Percentiles rank a stretch among this genome's conserved stretches.
These are phyloP conservation scores for Hyphopichia homilentoma DNA, from an alignment of 805 yeast genomes.

Conservation along the genomic window DNA sequence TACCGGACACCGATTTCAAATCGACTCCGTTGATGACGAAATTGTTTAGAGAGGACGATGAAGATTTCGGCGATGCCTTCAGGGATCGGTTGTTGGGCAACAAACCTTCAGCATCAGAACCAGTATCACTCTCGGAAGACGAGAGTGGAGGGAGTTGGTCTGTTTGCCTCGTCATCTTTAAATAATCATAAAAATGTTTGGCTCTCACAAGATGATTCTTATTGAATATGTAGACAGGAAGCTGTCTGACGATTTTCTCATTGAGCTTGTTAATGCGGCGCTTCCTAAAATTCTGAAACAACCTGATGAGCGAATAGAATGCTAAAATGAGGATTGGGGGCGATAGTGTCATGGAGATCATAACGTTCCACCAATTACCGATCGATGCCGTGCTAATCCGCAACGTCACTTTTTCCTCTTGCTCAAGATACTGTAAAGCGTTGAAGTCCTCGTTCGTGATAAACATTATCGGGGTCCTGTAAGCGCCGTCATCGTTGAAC, in stretches of 20 bases:
- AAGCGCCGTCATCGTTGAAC: slow-evolving; percentile 36
- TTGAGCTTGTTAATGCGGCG: slow-evolving; percentile 24
- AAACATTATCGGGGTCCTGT: slow-evolving; percentile 50
- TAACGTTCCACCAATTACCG: slow-evolving; percentile 34
- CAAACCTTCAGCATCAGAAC: background rate
- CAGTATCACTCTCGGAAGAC: background rate
- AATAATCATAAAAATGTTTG: slow-evolving; percentile 23
- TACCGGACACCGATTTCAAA: slow-evolving; percentile 13
- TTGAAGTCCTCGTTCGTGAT: slow-evolving; percentile 43
- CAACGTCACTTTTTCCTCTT: slow-evolving; percentile 10
- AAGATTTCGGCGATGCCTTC: slow-evolving; percentile 12
- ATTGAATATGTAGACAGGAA: slow-evolving; percentile 38
- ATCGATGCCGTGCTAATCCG: slow-evolving; percentile 28
- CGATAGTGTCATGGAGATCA: slow-evolving; percentile 39
- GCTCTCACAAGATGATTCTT: slow-evolving; percentile 30
- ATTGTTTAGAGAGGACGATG: slow-evolving; percentile 28
- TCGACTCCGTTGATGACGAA: slow-evolving; percentile 41
- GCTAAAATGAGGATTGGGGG: slow-evolving; percentile 38
- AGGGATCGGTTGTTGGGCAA: too few species aligned
- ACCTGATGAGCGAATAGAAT: slow-evolving; percentile 28
- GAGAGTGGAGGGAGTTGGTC: slow-evolving; percentile 6
- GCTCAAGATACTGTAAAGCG: slow-evolving; percentile 8
- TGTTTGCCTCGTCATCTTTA: slow-evolving; percentile 29
- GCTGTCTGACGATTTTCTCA: slow-evolving; percentile 27
- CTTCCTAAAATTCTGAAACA: slow-evolving; percentile 23